A percentile compares a stretch with the other conserved stretches of the same genome.
These are phyloP conservation scores for Penicillium fuscoglaucum DNA, from an alignment of 2,329 filamentous ascomycete genomes.

Conservation along the genomic window DNA sequence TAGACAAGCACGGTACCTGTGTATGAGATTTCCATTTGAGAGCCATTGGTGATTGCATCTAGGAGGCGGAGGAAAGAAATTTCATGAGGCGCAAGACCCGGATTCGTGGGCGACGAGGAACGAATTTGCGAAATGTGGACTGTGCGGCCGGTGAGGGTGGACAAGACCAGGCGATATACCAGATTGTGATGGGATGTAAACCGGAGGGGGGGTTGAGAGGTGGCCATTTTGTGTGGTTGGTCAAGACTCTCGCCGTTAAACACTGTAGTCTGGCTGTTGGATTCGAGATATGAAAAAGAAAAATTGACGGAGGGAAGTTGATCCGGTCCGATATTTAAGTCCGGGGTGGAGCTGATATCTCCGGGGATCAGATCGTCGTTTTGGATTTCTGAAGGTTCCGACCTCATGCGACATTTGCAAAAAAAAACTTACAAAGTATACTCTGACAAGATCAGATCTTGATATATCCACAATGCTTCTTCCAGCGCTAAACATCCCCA, in stretches of 20 bases:
- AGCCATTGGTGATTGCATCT: constrained; percentile 92
- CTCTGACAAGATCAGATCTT: not conserved
- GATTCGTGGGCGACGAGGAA: constrained; percentile 77
- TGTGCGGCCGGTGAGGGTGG: constrained; percentile 85
- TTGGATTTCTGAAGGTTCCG: not conserved
- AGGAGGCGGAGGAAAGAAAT: constrained; percentile 94
- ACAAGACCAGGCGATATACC: constrained; percentile 78
- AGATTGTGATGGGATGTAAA: constrained; percentile 86
- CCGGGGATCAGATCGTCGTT: constrained; percentile 19
- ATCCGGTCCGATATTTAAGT: constrained; percentile 32
- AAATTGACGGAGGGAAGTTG: constrained; percentile 32
- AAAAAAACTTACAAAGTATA: not conserved
- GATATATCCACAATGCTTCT: constrained; percentile 33
- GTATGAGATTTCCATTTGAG: constrained; percentile 91
- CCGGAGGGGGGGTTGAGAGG: constrained; percentile 57
- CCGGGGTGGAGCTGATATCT: constrained; percentile 27
- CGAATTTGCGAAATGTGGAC: constrained; percentile 94
- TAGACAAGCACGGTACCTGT: constrained; percentile 93
- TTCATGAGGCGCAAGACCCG: constrained; percentile 88
- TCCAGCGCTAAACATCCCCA: constrained; percentile 47
- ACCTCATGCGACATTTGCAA: not conserved
- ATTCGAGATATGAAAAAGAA: constrained; percentile 29
- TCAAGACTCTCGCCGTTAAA: constrained; percentile 12
- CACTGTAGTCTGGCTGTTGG: constrained; percentile 1
- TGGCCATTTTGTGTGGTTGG: constrained; percentile 36